These are phyloP conservation scores for Cryphonectria naterciae DNA, from an alignment of 2,329 filamentous ascomycete species.

Conservation along the genomic window DNA sequence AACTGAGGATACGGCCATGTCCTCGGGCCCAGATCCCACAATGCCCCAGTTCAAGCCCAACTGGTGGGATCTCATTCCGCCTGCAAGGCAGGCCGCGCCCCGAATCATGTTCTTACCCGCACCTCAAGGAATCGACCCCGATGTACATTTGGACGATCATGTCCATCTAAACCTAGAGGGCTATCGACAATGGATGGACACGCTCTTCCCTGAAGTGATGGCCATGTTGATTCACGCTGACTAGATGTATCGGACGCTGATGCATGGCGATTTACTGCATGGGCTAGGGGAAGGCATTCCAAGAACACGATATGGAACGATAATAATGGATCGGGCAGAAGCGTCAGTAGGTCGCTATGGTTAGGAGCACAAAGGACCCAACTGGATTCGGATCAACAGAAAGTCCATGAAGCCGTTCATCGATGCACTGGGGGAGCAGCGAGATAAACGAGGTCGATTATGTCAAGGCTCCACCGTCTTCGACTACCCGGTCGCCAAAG, in stretches of 20 bases:
- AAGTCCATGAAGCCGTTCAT: conserved; percentile 2
- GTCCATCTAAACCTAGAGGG: conserved; percentile 33
- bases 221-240: conserved; percentile 14
- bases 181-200: conserved; percentile 31
- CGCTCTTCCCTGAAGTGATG: conserved; percentile 12
- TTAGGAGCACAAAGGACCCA: conserved; percentile 12
- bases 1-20: not conserved
- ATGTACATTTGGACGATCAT: conserved; percentile 30
- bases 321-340: not conserved
- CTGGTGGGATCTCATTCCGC: not conserved
- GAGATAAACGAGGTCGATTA: not conserved
- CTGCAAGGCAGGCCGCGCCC: not conserved
- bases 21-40: not conserved
- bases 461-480: not conserved
- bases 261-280: not conserved
- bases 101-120: conserved; percentile 19
- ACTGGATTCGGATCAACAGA: conserved; percentile 10
- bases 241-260: not conserved
- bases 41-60: conserved; percentile 5
- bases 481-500: conserved; percentile 2
- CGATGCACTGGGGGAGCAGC: not conserved
- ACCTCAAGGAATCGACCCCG: conserved; percentile 5
- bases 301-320: not conserved
- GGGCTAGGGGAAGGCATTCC: not conserved
- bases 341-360: not conserved